Evolutionary conservation across 305 asterid species (phyloP).

Genomic region (Fraxinus latifolia): DNA sequence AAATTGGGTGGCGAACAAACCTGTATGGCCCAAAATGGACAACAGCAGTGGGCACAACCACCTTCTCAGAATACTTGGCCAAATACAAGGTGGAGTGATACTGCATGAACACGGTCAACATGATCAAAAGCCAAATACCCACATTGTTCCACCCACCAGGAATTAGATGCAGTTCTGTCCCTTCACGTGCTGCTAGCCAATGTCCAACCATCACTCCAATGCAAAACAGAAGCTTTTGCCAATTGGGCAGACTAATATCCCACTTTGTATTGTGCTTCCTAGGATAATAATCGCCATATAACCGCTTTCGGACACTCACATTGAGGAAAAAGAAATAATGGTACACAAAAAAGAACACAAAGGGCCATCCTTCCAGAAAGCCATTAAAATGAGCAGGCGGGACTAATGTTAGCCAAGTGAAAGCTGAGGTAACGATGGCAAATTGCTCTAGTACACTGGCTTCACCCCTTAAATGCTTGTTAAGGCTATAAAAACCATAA

Average conservation of each 20-base stretch:
- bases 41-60: constrained; percentile 86
- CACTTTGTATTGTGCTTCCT: constrained; percentile 68
- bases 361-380: constrained; percentile 96
- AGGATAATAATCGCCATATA: constrained; percentile 69
- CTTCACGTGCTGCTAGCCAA: constrained; percentile 88
- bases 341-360: constrained; percentile 77
- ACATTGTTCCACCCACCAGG: constrained; percentile 76
- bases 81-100: constrained; percentile 70
- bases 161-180: constrained; percentile 69
- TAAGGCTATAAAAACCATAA: constrained; percentile 56
- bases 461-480: constrained; percentile 53
- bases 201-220: constrained; percentile 64
- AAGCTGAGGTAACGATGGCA: constrained; percentile 62
- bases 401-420: constrained; percentile 87
- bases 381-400: constrained; percentile 96
- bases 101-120: constrained; percentile 60
- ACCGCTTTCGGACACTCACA: constrained; percentile 57
- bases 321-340: constrained; percentile 83
- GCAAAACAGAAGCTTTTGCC: constrained; percentile 66
- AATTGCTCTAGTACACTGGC: constrained; percentile 59
- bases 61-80: constrained; percentile 92
- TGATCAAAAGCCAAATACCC: constrained; percentile 60
- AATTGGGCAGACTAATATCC: constrained; percentile 61
- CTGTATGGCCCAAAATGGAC: constrained; percentile 94
- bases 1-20: constrained; percentile 82